These are phyloP conservation scores for Beauveria sp. DNA, from an alignment of 2,329 filamentous ascomycete species.

Conservation along the genomic window DNA sequence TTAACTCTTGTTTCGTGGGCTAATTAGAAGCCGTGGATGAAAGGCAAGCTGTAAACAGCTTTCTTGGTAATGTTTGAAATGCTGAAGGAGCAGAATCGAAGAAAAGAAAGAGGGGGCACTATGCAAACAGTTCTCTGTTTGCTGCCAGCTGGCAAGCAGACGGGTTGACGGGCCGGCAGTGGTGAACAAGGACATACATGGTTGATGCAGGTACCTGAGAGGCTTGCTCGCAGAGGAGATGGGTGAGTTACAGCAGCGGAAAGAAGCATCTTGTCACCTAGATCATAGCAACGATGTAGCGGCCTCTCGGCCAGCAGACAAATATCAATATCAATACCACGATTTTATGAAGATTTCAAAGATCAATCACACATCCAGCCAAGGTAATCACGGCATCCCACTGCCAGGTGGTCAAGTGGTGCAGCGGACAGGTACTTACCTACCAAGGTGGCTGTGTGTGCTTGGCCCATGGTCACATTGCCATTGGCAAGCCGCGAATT, in stretches of 20 bases:
- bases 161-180: background rate
- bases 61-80: too few species aligned
- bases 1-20: too few species aligned
- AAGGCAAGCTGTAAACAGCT: too few species aligned
- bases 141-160: background rate
- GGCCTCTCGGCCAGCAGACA: too few species aligned
- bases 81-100: too few species aligned
- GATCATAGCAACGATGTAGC: too few species aligned
- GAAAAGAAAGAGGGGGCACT: too few species aligned
- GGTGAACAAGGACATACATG: background rate
- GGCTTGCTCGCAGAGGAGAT: background rate
- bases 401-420: background rate
- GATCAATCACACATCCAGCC: background rate
- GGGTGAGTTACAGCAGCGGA: too few species aligned
- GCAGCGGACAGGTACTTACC: background rate
- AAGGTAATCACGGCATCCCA: background rate
- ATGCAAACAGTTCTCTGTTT: background rate
- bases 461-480: background rate
- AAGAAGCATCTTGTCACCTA: background rate
- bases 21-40: too few species aligned
- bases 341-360: background rate
- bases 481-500: background rate
- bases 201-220: constrained; percentile 1
- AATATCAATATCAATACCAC: too few species aligned
- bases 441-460: background rate